Percentiles rank a stretch among this genome's conserved stretches.
These are phyloP conservation scores for Umbilicus rupestris DNA, from an alignment of 164 flowering plant species.

Conservation along the genomic window DNA sequence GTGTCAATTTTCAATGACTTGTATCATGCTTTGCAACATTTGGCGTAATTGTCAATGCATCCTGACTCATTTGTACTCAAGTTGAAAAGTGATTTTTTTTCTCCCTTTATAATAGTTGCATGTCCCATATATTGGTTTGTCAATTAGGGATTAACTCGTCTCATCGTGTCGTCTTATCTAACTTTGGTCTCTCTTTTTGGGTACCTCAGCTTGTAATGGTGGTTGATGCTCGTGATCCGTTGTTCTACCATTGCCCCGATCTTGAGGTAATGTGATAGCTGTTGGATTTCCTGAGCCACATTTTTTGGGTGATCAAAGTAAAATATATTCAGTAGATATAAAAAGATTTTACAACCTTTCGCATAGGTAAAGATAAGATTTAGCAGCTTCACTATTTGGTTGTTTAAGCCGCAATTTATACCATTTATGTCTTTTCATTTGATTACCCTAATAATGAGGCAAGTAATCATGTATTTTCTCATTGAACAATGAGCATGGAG, in stretches of 20 bases:
- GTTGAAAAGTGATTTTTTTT: not conserved
- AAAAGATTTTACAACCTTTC: not conserved
- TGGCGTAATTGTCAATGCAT: conserved; percentile 7
- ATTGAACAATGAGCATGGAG: no score
- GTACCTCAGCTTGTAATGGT: conserved; percentile 84
- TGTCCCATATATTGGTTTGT: not conserved
- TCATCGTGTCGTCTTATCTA: not conserved
- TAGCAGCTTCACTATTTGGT: not conserved
- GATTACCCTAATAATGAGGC: no score
- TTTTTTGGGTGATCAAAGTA: not conserved
- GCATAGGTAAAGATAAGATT: not conserved
- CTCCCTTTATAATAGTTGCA: not conserved
- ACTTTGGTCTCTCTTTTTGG: not conserved
- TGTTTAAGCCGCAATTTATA: not conserved
- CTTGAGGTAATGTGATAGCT: conserved; percentile 63
- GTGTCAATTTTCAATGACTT: not conserved
- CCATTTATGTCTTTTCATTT: no score
- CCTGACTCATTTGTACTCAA: not conserved
- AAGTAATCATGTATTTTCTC: not conserved
- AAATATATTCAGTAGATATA: not conserved
- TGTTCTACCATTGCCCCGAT: conserved; percentile 94
- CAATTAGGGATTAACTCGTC: not conserved
- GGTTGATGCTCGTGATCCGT: conserved; percentile 95
- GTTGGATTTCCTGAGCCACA: not conserved
- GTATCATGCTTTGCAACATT: not conserved